These are phyloP conservation scores for Simplicillium aogashimaense DNA, from an alignment of 2,329 filamentous ascomycete genomes.

Conservation along the genomic window DNA sequence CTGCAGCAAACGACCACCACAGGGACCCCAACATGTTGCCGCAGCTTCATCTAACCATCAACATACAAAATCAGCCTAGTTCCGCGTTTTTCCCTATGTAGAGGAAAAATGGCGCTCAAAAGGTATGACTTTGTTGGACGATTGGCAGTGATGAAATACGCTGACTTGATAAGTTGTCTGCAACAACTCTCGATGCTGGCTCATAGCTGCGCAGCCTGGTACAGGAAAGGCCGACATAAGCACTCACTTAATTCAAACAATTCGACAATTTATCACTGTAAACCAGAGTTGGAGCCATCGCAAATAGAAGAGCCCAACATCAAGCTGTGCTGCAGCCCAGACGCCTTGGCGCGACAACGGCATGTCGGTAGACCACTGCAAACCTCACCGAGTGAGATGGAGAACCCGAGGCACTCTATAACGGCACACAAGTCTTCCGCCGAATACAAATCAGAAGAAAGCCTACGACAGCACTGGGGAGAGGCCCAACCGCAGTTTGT, in stretches of 20 bases:
- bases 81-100: background rate
- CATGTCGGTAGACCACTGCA: too few relatives aligned
- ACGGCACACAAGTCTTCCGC: background rate
- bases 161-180: background rate
- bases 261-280: background rate
- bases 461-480: slow-evolving; percentile 9
- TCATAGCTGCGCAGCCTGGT: background rate
- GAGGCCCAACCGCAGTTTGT: slow-evolving; percentile 15
- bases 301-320: background rate
- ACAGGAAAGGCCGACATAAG: background rate
- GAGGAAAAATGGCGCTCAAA: background rate
- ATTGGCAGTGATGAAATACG: background rate
- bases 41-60: background rate
- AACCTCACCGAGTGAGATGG: background rate
- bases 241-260: background rate
- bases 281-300: background rate
- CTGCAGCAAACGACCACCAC: slow-evolving; percentile 10
- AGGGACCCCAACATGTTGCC: slow-evolving; percentile 11
- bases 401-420: background rate
- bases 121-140: background rate
- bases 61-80: too few relatives aligned
- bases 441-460: slow-evolving; percentile 2
- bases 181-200: background rate
- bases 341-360: background rate
- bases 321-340: background rate